phyloP scores from a whole-genome alignment of 2,329 filamentous ascomycete genomes.

The Pseudodiploospora longispora region DNA sequence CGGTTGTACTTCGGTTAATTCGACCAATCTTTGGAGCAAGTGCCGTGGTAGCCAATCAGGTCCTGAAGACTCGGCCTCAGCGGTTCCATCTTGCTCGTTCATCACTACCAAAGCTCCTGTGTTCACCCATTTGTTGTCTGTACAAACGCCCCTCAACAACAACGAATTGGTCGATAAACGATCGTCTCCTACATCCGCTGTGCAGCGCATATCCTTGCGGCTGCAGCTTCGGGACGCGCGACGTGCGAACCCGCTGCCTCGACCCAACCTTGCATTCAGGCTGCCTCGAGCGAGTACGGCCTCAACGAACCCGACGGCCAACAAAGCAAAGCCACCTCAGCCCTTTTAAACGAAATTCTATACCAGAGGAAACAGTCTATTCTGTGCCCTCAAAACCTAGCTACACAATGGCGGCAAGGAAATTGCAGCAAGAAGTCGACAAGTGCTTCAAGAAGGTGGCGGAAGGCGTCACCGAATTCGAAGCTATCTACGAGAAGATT shows the following conservation, averaged over 20 bases:
- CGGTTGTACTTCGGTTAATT: slow-evolving; percentile 4
- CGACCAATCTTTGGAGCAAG: not conserved
- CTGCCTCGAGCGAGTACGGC: slow-evolving; percentile 6
- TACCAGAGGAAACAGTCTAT: not conserved
- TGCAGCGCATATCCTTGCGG: not conserved
- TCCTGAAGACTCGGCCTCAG: slow-evolving; percentile 12
- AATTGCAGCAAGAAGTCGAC: slow-evolving; percentile 96
- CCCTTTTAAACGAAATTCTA: no score
- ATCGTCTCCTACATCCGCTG: not conserved
- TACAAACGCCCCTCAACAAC: slow-evolving; percentile 1
- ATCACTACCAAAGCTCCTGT: slow-evolving; percentile 1
- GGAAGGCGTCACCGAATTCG: slow-evolving; percentile 87
- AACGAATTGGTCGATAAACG: slow-evolving; percentile 5
- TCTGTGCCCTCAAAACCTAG: slow-evolving; percentile 4
- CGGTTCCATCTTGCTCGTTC: slow-evolving; percentile 10
- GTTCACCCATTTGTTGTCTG: not conserved
- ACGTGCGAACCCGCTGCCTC: not conserved
- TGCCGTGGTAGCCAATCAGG: slow-evolving; percentile 11
- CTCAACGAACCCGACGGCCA: not conserved
- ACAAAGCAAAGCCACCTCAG: not conserved
- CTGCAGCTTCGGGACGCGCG: slow-evolving; percentile 1
- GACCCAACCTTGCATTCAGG: slow-evolving; percentile 1
- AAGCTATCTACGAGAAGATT: slow-evolving; percentile 96
- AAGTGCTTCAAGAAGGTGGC: slow-evolving; percentile 99
- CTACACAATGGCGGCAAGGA: slow-evolving; percentile 78